Base-by-base conservation (phyloP, 2,329 filamentous ascomycete species). In the Neonectria ditissima region DNA sequence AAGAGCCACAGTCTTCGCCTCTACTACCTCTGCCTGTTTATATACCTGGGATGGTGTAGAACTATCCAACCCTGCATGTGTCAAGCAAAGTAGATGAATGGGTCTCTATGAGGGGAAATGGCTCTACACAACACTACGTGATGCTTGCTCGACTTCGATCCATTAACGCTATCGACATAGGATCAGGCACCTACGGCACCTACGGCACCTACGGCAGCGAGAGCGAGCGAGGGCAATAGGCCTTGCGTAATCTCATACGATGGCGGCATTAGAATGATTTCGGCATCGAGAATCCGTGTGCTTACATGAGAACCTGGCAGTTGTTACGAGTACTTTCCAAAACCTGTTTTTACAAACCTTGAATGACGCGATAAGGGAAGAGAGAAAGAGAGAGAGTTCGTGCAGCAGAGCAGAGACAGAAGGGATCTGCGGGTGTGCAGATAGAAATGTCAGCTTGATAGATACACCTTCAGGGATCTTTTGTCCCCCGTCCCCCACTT, bases 301-400 rank as follows among this genome's bases (percentile, higher is more conserved):
- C 37, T 41, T 41, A n/a, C 37, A 41, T 41, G 41, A 44, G 41
- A 44, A 22, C 22, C 41, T 44, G 41, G 18, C 13, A 44, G 41
- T 44, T 44, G 41, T 44, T 22, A 44, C 41, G 22, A 22, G 22
- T 44, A 44, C 41, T 44, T 44, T 22, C 41, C 41, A 44, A 44
- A 44, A 7, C 41, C 41, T 22, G 18, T 44, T 44, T 22, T 44
- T 44, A 44, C 41, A 44, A 44, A 44, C 41, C 28, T 44, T 22
- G 22, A 44, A 22, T 24, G 13, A 22, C 4, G 18, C 41, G 41
- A 44, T 22, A 44, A 44, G 18, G 18, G 18, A 44, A 44, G 41
- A 44, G 18, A 44, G 41, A 44, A n/a, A 44, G 41, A 44, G 41
- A 44, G n/a, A n/a, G n/a, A n/a, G n/a, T n/a, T n/a, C n/a, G 41